Conservation (phyloP, 2,329 filamentous ascomycete species). For the Talaromyces funiculosus region DNA sequence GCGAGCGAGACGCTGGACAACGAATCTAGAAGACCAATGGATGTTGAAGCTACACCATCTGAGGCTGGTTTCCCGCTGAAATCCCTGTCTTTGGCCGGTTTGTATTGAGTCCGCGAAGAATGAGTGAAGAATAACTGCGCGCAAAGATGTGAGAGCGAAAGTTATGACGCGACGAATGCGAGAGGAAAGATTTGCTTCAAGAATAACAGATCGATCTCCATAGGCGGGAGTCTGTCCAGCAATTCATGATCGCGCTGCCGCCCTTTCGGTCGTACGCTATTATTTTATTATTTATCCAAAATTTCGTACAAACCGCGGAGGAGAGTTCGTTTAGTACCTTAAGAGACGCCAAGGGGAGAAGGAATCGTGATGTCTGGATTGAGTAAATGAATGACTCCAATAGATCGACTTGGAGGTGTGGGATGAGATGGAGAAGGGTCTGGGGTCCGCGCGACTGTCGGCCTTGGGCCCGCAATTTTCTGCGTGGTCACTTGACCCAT, state of each 20-base stretch:
- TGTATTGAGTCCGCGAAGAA: too few species aligned
- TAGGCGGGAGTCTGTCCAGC: background rate
- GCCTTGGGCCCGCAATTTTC: background rate
- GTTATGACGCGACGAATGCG: background rate
- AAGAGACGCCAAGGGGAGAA: background rate
- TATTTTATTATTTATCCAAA: background rate
- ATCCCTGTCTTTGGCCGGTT: background rate
- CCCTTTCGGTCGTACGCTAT: background rate
- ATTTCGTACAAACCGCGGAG: background rate
- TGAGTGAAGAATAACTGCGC: background rate
- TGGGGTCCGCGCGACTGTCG: background rate
- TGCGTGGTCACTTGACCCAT: slow-evolving; percentile 2
- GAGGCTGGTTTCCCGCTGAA: background rate
- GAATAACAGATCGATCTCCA: slow-evolving; percentile 5
- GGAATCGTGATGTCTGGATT: background rate
- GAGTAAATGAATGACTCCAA: background rate
- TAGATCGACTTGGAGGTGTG: background rate
- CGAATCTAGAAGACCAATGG: background rate
- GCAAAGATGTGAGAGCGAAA: background rate
- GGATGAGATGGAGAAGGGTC: background rate
- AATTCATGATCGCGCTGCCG: slow-evolving; percentile 4
- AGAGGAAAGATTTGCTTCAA: slow-evolving; percentile 4
- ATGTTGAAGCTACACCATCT: slow-evolving; percentile 1
- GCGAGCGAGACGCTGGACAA: slow-evolving; percentile 17
- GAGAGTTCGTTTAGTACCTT: background rate